Evolutionary conservation across 495 filamentous ascomycete species (phyloP).

Genomic region (Articulospora tetracladia): DNA sequence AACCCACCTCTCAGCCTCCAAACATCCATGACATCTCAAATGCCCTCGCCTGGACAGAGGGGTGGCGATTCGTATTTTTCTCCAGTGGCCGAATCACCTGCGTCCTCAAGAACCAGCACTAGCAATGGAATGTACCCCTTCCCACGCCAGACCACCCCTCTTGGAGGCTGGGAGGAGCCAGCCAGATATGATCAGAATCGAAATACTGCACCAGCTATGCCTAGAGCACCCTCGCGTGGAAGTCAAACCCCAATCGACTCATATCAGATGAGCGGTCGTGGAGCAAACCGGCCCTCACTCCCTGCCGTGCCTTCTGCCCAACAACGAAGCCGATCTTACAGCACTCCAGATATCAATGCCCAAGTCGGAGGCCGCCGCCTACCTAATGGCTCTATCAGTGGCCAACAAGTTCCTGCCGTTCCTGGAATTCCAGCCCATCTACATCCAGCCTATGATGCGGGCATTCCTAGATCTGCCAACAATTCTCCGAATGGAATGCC

Average conservation of each 20-base stretch:
- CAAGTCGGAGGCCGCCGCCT: constrained; percentile 34
- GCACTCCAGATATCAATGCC: constrained; percentile 57
- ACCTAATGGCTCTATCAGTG: constrained; percentile 24
- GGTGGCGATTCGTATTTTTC: constrained; percentile 86
- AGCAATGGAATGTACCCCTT: constrained; percentile 63
- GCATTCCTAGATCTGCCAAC: constrained; percentile 48
- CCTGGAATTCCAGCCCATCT: constrained; percentile 54
- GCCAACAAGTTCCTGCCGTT: constrained; percentile 44
- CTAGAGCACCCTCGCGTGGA: constrained; percentile 74
- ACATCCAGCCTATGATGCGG: constrained; percentile 50
- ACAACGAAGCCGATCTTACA: constrained; percentile 56
- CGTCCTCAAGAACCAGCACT: constrained; percentile 73
- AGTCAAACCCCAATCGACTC: constrained; percentile 56
- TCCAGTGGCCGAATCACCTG: constrained; percentile 77
- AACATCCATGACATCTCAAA: constrained; percentile 52
- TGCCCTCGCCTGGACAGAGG: constrained; percentile 34
- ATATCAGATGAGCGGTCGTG: constrained; percentile 62
- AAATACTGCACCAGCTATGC: constrained; percentile 83
- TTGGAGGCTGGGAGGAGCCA: constrained; percentile 59
- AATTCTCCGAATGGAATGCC: constrained; percentile 47
- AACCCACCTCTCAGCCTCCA: constrained; percentile 63
- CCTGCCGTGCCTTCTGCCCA: constrained; percentile 59
- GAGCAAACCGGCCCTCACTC: constrained; percentile 73
- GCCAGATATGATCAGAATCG: constrained; percentile 41
- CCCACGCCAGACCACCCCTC: constrained; percentile 65